Conservation (phyloP, 345 rosid genomes). For the Eucalyptus polyanthemos region DNA sequence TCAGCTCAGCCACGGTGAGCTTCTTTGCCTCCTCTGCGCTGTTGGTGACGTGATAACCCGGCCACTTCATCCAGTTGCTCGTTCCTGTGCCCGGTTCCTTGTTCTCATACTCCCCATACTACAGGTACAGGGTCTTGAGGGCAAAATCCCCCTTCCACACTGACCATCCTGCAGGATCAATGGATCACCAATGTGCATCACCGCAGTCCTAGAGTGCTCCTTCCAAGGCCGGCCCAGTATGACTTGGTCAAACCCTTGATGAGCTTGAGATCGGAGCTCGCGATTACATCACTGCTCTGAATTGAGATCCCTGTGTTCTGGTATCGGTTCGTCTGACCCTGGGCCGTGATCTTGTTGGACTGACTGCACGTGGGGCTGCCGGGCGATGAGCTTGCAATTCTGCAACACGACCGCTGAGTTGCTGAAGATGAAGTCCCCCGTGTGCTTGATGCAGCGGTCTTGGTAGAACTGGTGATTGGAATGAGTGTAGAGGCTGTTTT, state of each 20-base stretch:
- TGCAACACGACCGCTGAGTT: slow-evolving; percentile 62
- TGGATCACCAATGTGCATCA: background rate
- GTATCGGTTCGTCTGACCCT: background rate
- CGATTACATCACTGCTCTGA: slow-evolving; percentile 17
- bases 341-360: background rate
- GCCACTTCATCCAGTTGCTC: slow-evolving; percentile 54
- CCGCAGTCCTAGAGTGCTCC: background rate
- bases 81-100: slow-evolving; percentile 16
- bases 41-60: background rate
- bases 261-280: slow-evolving; percentile 9
- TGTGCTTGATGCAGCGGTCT: slow-evolving; percentile 48
- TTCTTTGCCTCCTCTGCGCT: background rate
- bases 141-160: background rate
- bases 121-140: background rate
- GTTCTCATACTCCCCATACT: background rate
- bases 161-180: background rate
- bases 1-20: background rate
- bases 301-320: background rate
- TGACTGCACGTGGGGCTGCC: slow-evolving; percentile 17
- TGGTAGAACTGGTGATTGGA: slow-evolving; percentile 53
- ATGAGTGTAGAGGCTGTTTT: slow-evolving; percentile 68
- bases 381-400: slow-evolving; percentile 38
- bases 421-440: slow-evolving; percentile 72
- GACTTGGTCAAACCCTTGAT: background rate
- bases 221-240: background rate